Evolutionary conservation across 2,329 filamentous ascomycete species (phyloP).

Genomic region (Lachnellula willkommii): DNA sequence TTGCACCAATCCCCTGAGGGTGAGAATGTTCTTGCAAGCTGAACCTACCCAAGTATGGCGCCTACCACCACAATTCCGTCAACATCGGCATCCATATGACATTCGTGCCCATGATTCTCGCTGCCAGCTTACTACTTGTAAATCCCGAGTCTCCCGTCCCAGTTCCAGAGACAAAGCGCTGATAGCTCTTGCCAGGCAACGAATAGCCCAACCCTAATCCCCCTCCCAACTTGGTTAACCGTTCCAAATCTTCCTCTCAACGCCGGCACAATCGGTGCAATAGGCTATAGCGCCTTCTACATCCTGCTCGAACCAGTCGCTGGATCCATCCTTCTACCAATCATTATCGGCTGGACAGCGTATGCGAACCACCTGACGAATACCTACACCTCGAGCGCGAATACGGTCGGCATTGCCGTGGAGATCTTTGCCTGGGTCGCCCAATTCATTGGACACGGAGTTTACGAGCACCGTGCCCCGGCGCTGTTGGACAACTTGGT

Average conservation of each 20-base stretch:
- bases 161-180: slow-evolving; percentile 14
- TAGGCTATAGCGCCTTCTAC: slow-evolving; percentile 73
- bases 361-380: slow-evolving; percentile 66
- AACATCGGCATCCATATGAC: slow-evolving; percentile 76
- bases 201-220: slow-evolving; percentile 58
- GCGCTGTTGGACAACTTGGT: slow-evolving; percentile 86
- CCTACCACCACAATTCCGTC: slow-evolving; percentile 73
- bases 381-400: slow-evolving; percentile 41
- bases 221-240: slow-evolving; percentile 61
- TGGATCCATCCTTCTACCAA: slow-evolving; percentile 67
- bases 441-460: slow-evolving; percentile 88
- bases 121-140: slow-evolving; percentile 68
- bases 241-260: slow-evolving; percentile 63
- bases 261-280: slow-evolving; percentile 57
- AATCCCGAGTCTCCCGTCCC: slow-evolving; percentile 25
- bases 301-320: slow-evolving; percentile 92
- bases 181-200: slow-evolving; percentile 43
- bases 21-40: slow-evolving; percentile 4
- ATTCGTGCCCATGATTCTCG: slow-evolving; percentile 71
- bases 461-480: slow-evolving; percentile 81
- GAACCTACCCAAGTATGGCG: slow-evolving; percentile 60
- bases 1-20: slow-evolving; percentile 11
- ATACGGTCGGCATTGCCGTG: slow-evolving; percentile 56
- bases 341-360: slow-evolving; percentile 72
- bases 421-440: slow-evolving; percentile 76